Evolutionary conservation across 2,329 filamentous ascomycete genomes (phyloP).

Genomic region (Chrysoporthe puriensis): DNA sequence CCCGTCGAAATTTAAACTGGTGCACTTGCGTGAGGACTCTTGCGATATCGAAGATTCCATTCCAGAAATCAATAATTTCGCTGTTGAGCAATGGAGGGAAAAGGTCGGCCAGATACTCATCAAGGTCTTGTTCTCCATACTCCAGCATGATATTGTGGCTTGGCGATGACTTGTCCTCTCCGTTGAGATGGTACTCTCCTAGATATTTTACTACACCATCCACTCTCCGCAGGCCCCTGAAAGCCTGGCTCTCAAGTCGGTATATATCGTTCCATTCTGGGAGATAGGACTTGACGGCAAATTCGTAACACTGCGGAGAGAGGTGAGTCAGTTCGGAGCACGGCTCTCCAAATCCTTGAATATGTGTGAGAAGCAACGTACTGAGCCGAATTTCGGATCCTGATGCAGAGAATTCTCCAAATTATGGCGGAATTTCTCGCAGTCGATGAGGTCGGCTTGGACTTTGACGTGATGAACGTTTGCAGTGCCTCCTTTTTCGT

Average conservation of each 20-base stretch:
- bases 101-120: not conserved
- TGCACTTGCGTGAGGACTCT: not conserved
- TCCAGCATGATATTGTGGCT: conserved; percentile 6
- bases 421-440: not conserved
- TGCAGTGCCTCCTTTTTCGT: conserved; percentile 1
- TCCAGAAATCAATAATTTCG: conserved; percentile 9
- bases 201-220: conserved; percentile 9
- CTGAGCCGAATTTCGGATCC: not conserved
- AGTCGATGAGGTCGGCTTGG: conserved; percentile 2
- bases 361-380: not conserved
- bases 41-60: not conserved
- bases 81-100: not conserved
- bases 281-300: conserved; percentile 3
- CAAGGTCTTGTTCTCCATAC: conserved; percentile 8
- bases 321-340: not conserved
- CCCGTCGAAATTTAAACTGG: not conserved
- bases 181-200: not conserved
- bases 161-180: not conserved
- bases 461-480: not conserved
- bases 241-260: not conserved
- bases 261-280: conserved; percentile 1
- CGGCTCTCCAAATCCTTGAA: no score
- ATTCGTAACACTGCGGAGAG: conserved; percentile 2
- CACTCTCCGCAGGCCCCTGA: not conserved
- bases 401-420: not conserved